These are phyloP conservation scores for Pyropia haitanensis DNA, from an alignment of 23 red algal species.

Conservation along the genomic window DNA sequence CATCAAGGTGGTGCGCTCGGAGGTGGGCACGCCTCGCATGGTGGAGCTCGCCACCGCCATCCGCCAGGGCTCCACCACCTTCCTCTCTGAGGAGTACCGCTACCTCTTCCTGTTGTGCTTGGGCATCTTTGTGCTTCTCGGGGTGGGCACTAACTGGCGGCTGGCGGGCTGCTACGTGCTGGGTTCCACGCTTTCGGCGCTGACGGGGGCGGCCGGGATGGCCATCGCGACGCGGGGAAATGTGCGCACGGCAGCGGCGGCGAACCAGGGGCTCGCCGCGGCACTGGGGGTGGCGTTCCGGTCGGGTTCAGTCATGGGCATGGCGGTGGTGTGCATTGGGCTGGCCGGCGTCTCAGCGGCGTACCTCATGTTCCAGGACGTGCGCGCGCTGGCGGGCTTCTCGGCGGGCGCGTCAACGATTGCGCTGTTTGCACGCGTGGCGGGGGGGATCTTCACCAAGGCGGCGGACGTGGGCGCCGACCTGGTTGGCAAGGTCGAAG, in stretches of 20 bases:
- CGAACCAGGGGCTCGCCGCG: neutral
- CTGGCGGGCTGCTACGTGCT: constrained; percentile 23
- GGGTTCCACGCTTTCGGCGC: constrained; percentile 17
- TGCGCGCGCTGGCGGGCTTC: constrained; percentile 53
- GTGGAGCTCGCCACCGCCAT: constrained; percentile 17
- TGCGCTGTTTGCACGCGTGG: constrained; percentile 66
- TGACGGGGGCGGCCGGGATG: constrained; percentile 8
- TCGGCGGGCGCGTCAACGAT: constrained; percentile 53
- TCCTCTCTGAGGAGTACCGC: constrained; percentile 37
- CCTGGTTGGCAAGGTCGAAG: constrained; percentile 79
- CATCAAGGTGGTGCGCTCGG: constrained; percentile 11
- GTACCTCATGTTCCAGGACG: constrained; percentile 56
- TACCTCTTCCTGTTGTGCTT: constrained; percentile 20
- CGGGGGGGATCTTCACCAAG: constrained; percentile 52
- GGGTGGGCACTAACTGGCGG: constrained; percentile 28
- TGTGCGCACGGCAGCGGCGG: constrained; percentile 39
- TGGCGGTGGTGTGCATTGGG: constrained; percentile 22
- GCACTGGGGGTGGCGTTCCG: constrained; percentile 22
- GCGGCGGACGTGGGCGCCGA: constrained; percentile 58
- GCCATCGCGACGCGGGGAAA: constrained; percentile 31
- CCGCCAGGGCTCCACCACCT: constrained; percentile 12
- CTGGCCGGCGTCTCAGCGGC: constrained; percentile 16
- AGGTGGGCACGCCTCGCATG: constrained; percentile 33
- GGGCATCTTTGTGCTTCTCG: constrained; percentile 20
- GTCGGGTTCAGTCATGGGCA: constrained; percentile 19